A percentile compares a stretch with the other conserved stretches of the same genome.
Evolutionary conservation across 1,139 yeast species (phyloP).

Genomic region (Kodamaea sp.): DNA sequence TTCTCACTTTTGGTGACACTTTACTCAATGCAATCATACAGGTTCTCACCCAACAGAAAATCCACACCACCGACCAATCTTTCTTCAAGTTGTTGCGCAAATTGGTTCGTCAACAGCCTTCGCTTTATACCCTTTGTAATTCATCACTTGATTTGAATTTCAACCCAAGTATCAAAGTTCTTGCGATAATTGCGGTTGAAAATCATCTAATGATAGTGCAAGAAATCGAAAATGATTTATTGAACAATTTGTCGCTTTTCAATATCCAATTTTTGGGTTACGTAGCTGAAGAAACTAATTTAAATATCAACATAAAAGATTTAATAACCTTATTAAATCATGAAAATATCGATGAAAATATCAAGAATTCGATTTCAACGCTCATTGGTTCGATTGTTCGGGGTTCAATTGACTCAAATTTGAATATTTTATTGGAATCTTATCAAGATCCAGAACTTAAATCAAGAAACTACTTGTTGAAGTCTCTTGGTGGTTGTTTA

Average conservation of each 20-base stretch:
- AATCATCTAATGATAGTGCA: conserved; percentile 21
- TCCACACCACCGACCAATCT: background rate
- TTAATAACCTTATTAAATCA: conserved; percentile 26
- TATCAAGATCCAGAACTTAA: conserved; percentile 9
- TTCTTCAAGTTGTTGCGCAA: conserved; percentile 6
- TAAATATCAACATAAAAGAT: conserved; percentile 17
- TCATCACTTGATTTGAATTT: conserved; percentile 15
- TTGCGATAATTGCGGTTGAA: conserved; percentile 40
- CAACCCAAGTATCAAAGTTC: conserved; percentile 31
- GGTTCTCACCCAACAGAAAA: no score
- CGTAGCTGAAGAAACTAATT: conserved; percentile 27
- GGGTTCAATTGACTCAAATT: conserved; percentile 23
- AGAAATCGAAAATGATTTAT: conserved; percentile 26
- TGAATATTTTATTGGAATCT: conserved; percentile 5
- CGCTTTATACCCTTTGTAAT: conserved; percentile 5
- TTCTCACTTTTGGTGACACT: no score
- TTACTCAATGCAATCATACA: no score
- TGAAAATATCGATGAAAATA: conserved; percentile 30
- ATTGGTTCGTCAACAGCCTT: conserved; percentile 4
- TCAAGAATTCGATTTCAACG: conserved; percentile 47
- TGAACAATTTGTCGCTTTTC: conserved; percentile 18
- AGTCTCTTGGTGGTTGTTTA: conserved; percentile 11
- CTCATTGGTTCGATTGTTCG: conserved; percentile 51
- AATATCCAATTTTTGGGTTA: conserved; percentile 45
- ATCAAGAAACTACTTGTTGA: conserved; percentile 11